Evolutionary conservation across 192 early-diverging fungal species (phyloP).

Genomic region (Entrophospora sp.): DNA sequence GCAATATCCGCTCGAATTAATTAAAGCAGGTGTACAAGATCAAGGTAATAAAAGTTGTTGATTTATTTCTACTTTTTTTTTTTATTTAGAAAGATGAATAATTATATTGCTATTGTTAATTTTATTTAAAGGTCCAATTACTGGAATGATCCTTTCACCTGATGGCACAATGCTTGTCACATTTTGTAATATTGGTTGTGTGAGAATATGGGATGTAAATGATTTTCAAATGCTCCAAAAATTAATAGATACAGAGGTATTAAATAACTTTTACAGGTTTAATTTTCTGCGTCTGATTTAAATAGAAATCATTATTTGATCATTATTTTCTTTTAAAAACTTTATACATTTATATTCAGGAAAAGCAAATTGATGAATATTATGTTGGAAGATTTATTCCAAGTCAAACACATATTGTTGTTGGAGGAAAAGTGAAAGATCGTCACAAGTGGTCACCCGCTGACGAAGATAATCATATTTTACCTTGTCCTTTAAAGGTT

Average conservation of each 20-base stretch:
- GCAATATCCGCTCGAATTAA: constrained; percentile 55
- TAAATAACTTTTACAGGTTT: too few relatives aligned
- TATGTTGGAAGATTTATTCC: constrained; percentile 77
- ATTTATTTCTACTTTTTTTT: too few relatives aligned
- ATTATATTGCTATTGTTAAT: too few relatives aligned
- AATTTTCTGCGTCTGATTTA: too few relatives aligned
- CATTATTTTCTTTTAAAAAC: too few relatives aligned
- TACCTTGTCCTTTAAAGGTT: constrained; percentile 86
- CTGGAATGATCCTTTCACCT: constrained; percentile 73
- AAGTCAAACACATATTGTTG: constrained; percentile 54
- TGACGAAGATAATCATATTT: constrained; percentile 89
- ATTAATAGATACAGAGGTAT: constrained; percentile 56
- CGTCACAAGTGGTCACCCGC: constrained; percentile 76
- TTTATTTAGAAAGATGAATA: too few relatives aligned
- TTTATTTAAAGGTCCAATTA: constrained; percentile 52
- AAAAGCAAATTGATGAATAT: constrained; percentile 85
- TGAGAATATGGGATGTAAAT: constrained; percentile 74
- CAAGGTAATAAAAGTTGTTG: constrained; percentile 35
- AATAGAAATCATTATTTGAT: too few relatives aligned
- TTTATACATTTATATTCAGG: too few relatives aligned
- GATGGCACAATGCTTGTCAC: constrained; percentile 85
- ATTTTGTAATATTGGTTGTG: constrained; percentile 71
- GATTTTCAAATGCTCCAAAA: constrained; percentile 61
- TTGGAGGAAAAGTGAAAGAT: constrained; percentile 89
- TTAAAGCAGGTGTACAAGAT: constrained; percentile 64